phyloP scores from a whole-genome alignment of 75 land plant species.

The Pinus tabuliformis region DNA sequence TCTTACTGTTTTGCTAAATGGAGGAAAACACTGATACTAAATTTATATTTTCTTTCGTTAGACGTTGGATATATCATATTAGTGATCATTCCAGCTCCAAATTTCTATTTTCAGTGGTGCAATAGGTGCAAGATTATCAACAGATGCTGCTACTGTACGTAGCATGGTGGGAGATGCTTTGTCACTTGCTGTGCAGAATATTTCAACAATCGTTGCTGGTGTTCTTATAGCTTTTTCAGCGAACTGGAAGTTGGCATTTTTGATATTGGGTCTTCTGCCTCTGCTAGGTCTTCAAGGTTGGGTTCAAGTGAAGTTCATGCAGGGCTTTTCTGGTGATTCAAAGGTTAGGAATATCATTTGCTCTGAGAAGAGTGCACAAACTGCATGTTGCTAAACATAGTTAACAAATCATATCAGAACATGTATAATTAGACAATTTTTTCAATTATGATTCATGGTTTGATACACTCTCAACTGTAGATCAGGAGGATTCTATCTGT shows the following conservation, averaged over 20 bases:
- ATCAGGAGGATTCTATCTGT: too few species aligned
- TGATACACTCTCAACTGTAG: too few species aligned
- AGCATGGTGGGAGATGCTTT: conserved; percentile 52
- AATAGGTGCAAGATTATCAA: conserved; percentile 52
- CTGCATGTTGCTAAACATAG: too few species aligned
- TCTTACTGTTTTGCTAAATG: neutral
- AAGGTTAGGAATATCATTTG: conserved; percentile 27
- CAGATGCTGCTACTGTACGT: conserved; percentile 48
- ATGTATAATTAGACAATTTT: neutral
- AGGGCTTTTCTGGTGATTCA: conserved; percentile 57
- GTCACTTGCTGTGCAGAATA: conserved; percentile 48
- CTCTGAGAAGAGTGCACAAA: neutral
- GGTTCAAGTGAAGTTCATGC: conserved; percentile 41
- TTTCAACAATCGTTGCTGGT: conserved; percentile 34
- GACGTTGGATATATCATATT: too few species aligned
- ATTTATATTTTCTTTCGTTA: too few species aligned
- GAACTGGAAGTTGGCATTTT: conserved; percentile 40
- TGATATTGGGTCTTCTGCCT: conserved; percentile 40
- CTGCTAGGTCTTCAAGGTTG: conserved; percentile 41
- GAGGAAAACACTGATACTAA: too few species aligned
- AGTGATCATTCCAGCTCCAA: conserved; percentile 4
- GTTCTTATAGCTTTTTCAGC: conserved; percentile 44
- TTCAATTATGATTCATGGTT: too few species aligned
- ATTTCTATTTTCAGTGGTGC: conserved; percentile 43
- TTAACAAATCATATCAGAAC: too few species aligned